phyloP scores from a whole-genome alignment of 768 basidiomycete genomes.

The Rhizopogon sp. region DNA sequence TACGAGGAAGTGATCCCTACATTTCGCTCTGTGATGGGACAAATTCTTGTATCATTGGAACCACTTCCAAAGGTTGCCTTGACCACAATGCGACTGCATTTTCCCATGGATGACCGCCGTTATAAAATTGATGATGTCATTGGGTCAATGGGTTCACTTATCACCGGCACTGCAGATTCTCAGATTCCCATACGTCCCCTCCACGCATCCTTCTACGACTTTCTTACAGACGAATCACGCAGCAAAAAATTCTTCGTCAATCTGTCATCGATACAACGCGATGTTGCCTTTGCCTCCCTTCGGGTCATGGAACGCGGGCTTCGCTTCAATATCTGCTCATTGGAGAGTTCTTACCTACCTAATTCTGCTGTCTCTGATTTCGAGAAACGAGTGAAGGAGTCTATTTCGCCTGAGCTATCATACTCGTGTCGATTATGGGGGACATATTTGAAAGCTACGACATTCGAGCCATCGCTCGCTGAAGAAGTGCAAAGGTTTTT shows the following conservation, averaged over 20 bases:
- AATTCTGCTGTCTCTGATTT: slow-evolving; percentile 17
- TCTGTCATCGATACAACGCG: too few species aligned
- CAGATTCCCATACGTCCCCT: background rate
- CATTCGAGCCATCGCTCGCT: too few species aligned
- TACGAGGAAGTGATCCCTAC: background rate
- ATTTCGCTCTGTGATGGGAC: slow-evolving; percentile 3
- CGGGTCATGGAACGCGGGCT: slow-evolving; percentile 6
- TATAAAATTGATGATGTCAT: too few species aligned
- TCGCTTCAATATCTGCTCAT: slow-evolving; percentile 29
- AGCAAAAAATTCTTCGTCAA: background rate
- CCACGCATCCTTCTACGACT: slow-evolving; percentile 24
- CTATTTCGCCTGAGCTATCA: too few species aligned
- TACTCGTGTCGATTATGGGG: too few species aligned
- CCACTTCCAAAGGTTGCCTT: background rate
- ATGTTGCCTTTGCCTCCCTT: too few species aligned
- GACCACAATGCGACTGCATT: background rate
- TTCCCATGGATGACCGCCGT: background rate
- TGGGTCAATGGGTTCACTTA: background rate
- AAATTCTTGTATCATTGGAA: slow-evolving; percentile 1
- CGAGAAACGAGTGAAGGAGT: background rate
- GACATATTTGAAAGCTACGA: too few species aligned
- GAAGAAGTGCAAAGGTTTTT: background rate
- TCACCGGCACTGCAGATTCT: slow-evolving; percentile 1
- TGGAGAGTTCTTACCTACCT: slow-evolving; percentile 23
- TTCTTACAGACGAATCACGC: slow-evolving; percentile 9